phyloP scores from a whole-genome alignment of 306 rosid genomes.

The Fragaria vesca region DNA sequence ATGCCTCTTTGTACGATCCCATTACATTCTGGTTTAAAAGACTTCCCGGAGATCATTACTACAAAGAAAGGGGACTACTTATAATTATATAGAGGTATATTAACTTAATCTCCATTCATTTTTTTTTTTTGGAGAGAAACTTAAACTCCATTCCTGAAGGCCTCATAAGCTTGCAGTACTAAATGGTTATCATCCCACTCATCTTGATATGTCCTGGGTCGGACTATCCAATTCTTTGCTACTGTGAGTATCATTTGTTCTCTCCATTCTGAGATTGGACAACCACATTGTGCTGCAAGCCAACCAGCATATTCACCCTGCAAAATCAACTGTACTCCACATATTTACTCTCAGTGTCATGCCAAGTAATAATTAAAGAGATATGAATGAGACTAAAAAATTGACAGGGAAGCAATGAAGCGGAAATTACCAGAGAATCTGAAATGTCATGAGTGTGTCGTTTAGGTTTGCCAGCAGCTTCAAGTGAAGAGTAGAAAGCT shows the following conservation, averaged over 20 bases:
- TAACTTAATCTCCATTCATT: no score
- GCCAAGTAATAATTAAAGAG: not conserved
- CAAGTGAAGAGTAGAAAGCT: constrained; percentile 38
- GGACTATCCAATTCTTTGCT: constrained; percentile 25
- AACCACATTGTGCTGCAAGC: constrained; percentile 56
- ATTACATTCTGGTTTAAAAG: no score
- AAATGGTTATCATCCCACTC: constrained; percentile 69
- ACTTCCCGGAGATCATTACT: no score
- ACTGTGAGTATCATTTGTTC: constrained; percentile 38
- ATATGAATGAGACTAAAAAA: no score
- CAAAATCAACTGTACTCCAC: not conserved
- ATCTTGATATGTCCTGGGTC: constrained; percentile 58
- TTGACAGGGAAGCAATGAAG: not conserved
- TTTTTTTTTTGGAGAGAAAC: not conserved
- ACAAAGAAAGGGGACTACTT: no score
- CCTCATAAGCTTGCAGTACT: constrained; percentile 40
- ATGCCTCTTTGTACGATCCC: no score
- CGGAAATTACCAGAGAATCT: constrained; percentile 1
- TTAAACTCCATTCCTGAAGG: constrained; percentile 60
- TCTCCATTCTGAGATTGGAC: constrained; percentile 61
- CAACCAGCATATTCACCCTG: constrained; percentile 67
- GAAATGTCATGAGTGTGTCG: constrained; percentile 20
- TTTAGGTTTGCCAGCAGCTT: constrained; percentile 20
- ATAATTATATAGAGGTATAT: no score
- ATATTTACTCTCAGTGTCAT: not conserved